Percentiles rank a stretch among this genome's conserved stretches.
These are phyloP conservation scores for Podospora sp. DNA, from an alignment of 495 filamentous ascomycete species.

Conservation along the genomic window DNA sequence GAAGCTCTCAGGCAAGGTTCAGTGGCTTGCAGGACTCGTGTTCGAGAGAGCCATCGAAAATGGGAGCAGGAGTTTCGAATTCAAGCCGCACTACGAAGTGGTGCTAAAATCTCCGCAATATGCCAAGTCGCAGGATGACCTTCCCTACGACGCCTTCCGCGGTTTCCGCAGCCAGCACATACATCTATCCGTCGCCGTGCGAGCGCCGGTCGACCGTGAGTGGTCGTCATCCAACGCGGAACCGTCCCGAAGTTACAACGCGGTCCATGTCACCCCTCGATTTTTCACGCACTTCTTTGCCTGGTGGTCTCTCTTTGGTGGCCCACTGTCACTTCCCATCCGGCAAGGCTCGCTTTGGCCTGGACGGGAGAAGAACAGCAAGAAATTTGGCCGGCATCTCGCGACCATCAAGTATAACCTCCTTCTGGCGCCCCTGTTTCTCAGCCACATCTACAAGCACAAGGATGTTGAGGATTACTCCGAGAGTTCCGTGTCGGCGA, in stretches of 20 bases:
- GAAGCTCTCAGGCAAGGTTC: conserved; percentile 95
- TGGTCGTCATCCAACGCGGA: conserved; percentile 74
- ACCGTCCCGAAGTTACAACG: conserved; percentile 87
- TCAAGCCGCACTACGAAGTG: conserved; percentile 91
- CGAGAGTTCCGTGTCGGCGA: conserved; percentile 81
- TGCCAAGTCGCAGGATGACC: conserved; percentile 58
- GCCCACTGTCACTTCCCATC: conserved; percentile 91
- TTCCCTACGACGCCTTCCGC: conserved; percentile 84
- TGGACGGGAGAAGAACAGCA: conserved; percentile 89
- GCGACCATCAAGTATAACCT: conserved; percentile 98
- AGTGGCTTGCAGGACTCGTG: conserved; percentile 85
- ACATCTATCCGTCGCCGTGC: conserved; percentile 86
- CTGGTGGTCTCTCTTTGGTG: conserved; percentile 97
- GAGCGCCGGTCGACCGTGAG: conserved; percentile 76
- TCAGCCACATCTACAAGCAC: conserved; percentile 98
- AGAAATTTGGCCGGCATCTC: conserved; percentile 96
- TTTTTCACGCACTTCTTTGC: conserved; percentile 99
- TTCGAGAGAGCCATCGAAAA: conserved; percentile 77
- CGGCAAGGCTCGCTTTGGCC: conserved; percentile 91
- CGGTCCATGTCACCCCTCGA: conserved; percentile 86
- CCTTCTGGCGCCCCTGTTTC: conserved; percentile 86
- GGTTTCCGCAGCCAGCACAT: conserved; percentile 96
- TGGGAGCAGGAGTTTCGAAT: conserved; percentile 75
- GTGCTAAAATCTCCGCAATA: conserved; percentile 77
- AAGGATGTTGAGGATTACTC: conserved; percentile 88